These are phyloP conservation scores for sunflower (Helianthus annuus) DNA, from an alignment of 129 eudicot species.

Conservation along the genomic window DNA sequence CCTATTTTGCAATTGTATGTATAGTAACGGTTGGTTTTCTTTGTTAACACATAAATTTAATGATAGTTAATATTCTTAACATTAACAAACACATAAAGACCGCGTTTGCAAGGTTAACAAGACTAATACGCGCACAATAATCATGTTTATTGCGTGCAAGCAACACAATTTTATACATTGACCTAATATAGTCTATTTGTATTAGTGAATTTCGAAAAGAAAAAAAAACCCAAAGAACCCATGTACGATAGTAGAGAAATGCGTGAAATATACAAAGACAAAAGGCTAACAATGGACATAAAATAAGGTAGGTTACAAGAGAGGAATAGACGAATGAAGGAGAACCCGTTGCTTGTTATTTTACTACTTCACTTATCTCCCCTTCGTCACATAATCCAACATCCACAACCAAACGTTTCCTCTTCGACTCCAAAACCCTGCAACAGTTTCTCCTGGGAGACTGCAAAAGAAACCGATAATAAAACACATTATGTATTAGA, in stretches of 20 bases:
- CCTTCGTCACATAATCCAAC: slow-evolving; percentile 70
- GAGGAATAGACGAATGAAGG: slow-evolving; percentile 19
- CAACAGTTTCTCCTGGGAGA: slow-evolving; percentile 90
- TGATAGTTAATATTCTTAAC: too few species aligned
- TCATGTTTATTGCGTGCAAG: slow-evolving; percentile 27
- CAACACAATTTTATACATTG: slow-evolving; percentile 37
- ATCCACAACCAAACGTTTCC: slow-evolving; percentile 59
- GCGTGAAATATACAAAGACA: slow-evolving; percentile 22
- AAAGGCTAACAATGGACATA: slow-evolving; percentile 39
- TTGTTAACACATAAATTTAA: too few species aligned
- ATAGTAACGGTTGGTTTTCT: too few species aligned
- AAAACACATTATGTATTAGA: not conserved
- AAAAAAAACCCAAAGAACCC: slow-evolving; percentile 28
- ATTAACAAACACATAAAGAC: too few species aligned
- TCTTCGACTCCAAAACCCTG: slow-evolving; percentile 56
- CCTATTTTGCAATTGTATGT: too few species aligned
- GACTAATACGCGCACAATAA: slow-evolving; percentile 20
- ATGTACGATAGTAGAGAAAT: slow-evolving; percentile 16
- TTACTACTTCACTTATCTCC: slow-evolving; percentile 55
- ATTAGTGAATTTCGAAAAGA: slow-evolving; percentile 26
- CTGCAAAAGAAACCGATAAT: slow-evolving; percentile 29
- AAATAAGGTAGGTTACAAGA: slow-evolving; percentile 36
- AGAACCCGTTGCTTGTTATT: slow-evolving; percentile 17
- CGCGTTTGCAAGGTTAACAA: not conserved
- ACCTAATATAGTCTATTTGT: slow-evolving; percentile 34